Evolutionary conservation across 2,329 filamentous ascomycete genomes (phyloP), one percentile per base, ranked within the genome.

Genomic region (Pseudocercospora eumusae): DNA sequence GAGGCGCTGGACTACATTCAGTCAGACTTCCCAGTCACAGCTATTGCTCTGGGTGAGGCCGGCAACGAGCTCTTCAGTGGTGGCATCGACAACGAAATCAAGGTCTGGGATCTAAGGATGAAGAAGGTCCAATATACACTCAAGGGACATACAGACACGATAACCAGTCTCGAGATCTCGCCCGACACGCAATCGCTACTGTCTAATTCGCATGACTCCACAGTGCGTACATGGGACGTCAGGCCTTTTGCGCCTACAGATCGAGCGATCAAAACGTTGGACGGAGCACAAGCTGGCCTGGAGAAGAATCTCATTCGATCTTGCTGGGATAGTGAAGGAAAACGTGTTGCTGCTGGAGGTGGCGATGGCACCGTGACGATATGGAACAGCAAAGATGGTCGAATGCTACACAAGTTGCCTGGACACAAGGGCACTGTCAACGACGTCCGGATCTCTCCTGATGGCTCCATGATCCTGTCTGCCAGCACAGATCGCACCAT

Each of bases 401-500:
- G 96, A 80, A 81, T 99, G 70, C 77, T 96, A 66, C 96, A 97
- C 78, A 98, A 98, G 78, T 82, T 99, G 57, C 95, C 95, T 0
- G 95, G 95, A 0, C 95, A 99, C 76, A 95, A 92, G 78, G 95
- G 93, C 33, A 91, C 91, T 0, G 95, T 98, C 56, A 99, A 98
- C 75, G 92, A 93, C 75, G 93, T 93, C 59, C 89, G 96, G 69
- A 96, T 99, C 74, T 89, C 91, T 54, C 92, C 93, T 4, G 86
- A 89, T 64, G 92, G 97, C 70, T 92, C 92, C 20, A 90, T 97
- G 64, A 66, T 75, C 4, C 59, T 75, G 28, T 69, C 69, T 49
- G 74, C 71, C 33, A 75, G 73, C 42, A 75, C 73, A 42, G 74
- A 76, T 64, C 68, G 71, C 33, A 73, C 67, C 6, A 64, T 76